Evolutionary conservation across 2,329 filamentous ascomycete species (phyloP), one percentile per base, ranked within the genome.

Genomic region (Curvularia verruculosa): DNA sequence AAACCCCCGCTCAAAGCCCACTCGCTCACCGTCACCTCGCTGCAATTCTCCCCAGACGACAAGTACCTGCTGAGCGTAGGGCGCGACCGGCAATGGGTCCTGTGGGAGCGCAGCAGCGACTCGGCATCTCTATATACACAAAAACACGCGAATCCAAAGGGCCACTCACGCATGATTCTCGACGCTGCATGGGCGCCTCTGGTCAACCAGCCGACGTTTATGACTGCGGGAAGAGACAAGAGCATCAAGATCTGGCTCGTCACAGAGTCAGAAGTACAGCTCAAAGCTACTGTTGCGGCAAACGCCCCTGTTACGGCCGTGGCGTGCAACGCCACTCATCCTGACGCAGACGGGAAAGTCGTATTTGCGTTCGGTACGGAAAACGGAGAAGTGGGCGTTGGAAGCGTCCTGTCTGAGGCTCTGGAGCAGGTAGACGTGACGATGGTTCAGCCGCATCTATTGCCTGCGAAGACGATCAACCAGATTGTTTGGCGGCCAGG

Each of bases 191-290:
- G 95, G 94, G 88, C 89, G 1, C 48, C 65, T 0, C 63, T 69
- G 1, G 2, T 26, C 8, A 70, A 71, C 7, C 70, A 74, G 8
- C 66, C 76, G 5, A 75, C 83, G 26, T 99, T 99, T 76, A 89
- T 90, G 12, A 99, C 95, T 0, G 94, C 93, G 1, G 92, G 93
- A 3, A 84, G 95, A 67, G 95, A 99, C 76, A 98, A 96, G 79
- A 84, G 83, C 24, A 87, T 96, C 49, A 87, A 85, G 64, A 72
- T 87, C 34, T 88, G 86, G 86, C 72, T 72, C 41, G 54, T 81
- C 4, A 26, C 37, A 0, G 68, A 67, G 0, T 39, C 49, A 5
- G 68, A 63, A 1, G 67, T 67, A 4, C 47, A 64, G 5, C 56
- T 74, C 4, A 70, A 67, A 47, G 62, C 58, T 1, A 72, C 63